phyloP scores from a whole-genome alignment of 306 rosid genomes.

The Chamaecrista fasciculata region DNA sequence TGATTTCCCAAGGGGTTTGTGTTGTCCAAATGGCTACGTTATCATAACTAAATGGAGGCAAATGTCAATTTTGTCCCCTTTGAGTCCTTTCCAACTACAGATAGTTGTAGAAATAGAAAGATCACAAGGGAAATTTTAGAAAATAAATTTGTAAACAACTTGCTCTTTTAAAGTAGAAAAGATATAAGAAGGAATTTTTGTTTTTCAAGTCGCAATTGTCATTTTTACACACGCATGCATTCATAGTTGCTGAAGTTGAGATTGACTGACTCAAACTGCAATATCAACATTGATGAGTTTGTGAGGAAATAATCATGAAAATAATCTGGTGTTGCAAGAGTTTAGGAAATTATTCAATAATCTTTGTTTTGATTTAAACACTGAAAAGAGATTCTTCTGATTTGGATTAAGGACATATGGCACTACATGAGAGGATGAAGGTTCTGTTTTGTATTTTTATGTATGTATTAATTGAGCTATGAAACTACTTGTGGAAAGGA shows the following conservation, averaged over 20 bases:
- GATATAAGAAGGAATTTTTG: neutral
- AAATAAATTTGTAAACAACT: too few species aligned
- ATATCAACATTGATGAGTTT: neutral
- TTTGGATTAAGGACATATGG: neutral
- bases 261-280: neutral
- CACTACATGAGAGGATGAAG: neutral
- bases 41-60: too few species aligned
- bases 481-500: neutral
- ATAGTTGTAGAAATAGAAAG: too few species aligned
- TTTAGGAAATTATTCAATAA: neutral
- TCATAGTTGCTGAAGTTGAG: neutral
- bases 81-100: too few species aligned
- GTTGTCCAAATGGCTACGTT: too few species aligned
- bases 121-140: too few species aligned
- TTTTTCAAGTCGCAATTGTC: neutral
- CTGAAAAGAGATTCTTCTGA: neutral
- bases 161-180: too few species aligned
- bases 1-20: too few species aligned
- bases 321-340: neutral
- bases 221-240: neutral
- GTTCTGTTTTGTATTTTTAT: neutral
- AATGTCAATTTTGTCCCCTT: too few species aligned
- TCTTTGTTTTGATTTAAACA: neutral
- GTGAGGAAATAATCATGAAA: neutral
- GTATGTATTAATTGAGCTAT: neutral